Percentiles rank a stretch among this genome's conserved stretches.
Evolutionary conservation across 176 grass and related monocot genomes (phyloP).

Genomic region (Avena eriantha): DNA sequence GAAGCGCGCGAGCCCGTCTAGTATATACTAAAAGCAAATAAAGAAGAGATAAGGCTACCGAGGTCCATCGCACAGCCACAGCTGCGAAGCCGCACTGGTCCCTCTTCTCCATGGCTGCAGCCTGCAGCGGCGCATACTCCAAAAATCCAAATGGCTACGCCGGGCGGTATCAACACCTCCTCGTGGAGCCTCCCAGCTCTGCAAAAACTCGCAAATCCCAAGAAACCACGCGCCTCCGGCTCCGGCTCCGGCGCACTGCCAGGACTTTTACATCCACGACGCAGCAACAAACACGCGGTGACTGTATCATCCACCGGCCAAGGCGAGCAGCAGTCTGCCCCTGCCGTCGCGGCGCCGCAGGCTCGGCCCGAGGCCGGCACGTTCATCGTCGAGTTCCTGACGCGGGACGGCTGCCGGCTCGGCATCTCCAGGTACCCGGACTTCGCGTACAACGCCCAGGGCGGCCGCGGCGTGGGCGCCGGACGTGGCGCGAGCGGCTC

Average conservation of each 20-base stretch:
- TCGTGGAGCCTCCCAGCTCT: conserved; percentile 36
- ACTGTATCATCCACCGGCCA: conserved; percentile 33
- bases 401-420: conserved; percentile 72
- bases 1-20: too few species aligned
- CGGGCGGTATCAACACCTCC: conserved; percentile 25
- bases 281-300: not conserved
- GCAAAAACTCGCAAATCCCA: conserved; percentile 19
- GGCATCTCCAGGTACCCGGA: conserved; percentile 89
- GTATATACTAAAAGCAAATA: not conserved
- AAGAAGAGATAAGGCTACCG: conserved; percentile 40
- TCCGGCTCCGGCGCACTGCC: not conserved
- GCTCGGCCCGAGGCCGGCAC: not conserved
- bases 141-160: conserved; percentile 55
- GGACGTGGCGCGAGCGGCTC: conserved; percentile 3
- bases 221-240: conserved; percentile 11
- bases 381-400: conserved; percentile 61
- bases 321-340: conserved; percentile 42
- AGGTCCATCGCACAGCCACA: conserved; percentile 32
- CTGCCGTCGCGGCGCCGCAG: not conserved
- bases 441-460: conserved; percentile 79
- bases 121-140: not conserved
- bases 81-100: not conserved
- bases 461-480: conserved; percentile 63
- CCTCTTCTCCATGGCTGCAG: conserved; percentile 11
- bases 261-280: not conserved